These are phyloP conservation scores for Mortierella sp. DNA, from an alignment of 371 early-diverging fungal species.

Conservation along the genomic window DNA sequence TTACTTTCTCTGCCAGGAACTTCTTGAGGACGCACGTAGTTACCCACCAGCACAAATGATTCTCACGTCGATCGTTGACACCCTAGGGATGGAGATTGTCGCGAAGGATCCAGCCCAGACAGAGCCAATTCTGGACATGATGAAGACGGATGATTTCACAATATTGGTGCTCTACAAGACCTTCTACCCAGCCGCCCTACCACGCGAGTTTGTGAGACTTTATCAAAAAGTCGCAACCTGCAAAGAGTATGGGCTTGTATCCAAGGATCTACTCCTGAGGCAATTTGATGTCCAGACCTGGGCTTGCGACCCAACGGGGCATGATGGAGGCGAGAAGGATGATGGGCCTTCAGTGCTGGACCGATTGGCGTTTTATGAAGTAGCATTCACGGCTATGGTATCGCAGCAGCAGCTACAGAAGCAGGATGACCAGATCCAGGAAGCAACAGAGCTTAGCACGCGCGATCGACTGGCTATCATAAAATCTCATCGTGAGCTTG, in stretches of 20 bases:
- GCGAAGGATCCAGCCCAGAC: constrained; percentile 40
- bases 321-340: background rate
- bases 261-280: constrained; percentile 42
- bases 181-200: constrained; percentile 38
- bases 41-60: constrained; percentile 39
- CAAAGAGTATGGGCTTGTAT: constrained; percentile 41
- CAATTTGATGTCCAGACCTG: constrained; percentile 53
- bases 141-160: constrained; percentile 32
- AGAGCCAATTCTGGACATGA: constrained; percentile 43
- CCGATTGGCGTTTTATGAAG: constrained; percentile 12
- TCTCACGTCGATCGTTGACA: constrained; percentile 28
- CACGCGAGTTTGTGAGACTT: constrained; percentile 38
- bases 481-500: constrained; percentile 51
- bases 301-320: constrained; percentile 19
- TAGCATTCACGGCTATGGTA: constrained; percentile 13
- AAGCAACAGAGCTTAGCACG: constrained; percentile 39
- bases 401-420: constrained; percentile 46
- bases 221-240: constrained; percentile 38
- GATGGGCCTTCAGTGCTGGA: constrained; percentile 7
- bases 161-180: constrained; percentile 28
- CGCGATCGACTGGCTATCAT: constrained; percentile 47
- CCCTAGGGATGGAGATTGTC: constrained; percentile 38
- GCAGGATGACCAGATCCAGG: constrained; percentile 41
- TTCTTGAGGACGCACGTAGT: constrained; percentile 28
- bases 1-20: constrained; percentile 29